phyloP scores from a whole-genome alignment of 2,329 filamentous ascomycete genomes.

The Xylariaceae sp. region DNA sequence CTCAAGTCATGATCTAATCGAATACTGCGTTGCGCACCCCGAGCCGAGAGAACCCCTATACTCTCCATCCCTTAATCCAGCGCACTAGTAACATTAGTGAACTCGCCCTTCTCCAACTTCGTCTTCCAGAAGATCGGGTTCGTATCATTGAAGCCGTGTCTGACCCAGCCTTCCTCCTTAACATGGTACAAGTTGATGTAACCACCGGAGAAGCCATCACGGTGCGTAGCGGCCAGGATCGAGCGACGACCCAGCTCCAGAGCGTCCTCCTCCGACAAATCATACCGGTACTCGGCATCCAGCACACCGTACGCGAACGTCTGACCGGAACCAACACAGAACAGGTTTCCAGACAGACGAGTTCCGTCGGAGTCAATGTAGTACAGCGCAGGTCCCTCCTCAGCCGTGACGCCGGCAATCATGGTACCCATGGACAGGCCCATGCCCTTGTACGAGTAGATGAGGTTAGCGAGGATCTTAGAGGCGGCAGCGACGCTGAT shows the following conservation, averaged over 20 bases:
- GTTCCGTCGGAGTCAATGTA: constrained; percentile 99
- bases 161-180: constrained; percentile 98
- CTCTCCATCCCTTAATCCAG: constrained; percentile 41
- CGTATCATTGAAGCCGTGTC: constrained; percentile 96
- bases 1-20: no score
- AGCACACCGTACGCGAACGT: constrained; percentile 98
- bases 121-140: constrained; percentile 99
- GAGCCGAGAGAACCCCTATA: no score
- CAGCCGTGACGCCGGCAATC: constrained; percentile 93
- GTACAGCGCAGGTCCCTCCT: constrained; percentile 95
- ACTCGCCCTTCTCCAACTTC: constrained; percentile 97
- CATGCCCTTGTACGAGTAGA: constrained; percentile 99
- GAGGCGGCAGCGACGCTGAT: constrained; percentile 96
- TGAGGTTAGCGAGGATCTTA: constrained; percentile 97
- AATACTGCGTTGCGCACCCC: no score
- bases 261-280: constrained; percentile 80
- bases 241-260: constrained; percentile 85
- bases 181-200: constrained; percentile 99
- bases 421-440: constrained; percentile 98
- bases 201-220: constrained; percentile 97
- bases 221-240: constrained; percentile 92
- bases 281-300: constrained; percentile 90
- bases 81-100: constrained; percentile 84
- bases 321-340: constrained; percentile 97
- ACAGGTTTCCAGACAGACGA: constrained; percentile 84